Evolutionary conservation across 345 rosid genomes (phyloP).

Genomic region (Toxicodendron radicans): DNA sequence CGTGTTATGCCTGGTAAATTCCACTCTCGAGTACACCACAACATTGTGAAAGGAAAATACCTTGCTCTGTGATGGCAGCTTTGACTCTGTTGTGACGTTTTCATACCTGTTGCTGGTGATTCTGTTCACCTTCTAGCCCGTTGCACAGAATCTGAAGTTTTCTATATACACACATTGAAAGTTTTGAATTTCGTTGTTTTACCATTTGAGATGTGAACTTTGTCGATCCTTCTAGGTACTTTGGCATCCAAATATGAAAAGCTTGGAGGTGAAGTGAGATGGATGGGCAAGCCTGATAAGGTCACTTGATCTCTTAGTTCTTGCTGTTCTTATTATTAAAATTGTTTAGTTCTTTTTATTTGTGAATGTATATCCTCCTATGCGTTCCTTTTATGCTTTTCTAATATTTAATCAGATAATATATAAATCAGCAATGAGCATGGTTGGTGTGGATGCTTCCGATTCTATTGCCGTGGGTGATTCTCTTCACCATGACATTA

Average conservation of each 20-base stretch:
- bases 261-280: conserved; percentile 88
- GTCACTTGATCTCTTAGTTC: conserved; percentile 30
- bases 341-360: not conserved
- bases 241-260: conserved; percentile 85
- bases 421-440: conserved; percentile 71
- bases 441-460: conserved; percentile 55
- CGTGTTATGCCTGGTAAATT: conserved; percentile 84
- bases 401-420: conserved; percentile 54
- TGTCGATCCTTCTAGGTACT: conserved; percentile 44
- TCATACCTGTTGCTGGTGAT: too few relatives aligned
- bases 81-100: not conserved
- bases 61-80: conserved; percentile 1
- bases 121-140: not conserved
- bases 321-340: not conserved
- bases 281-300: conserved; percentile 98
- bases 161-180: not conserved
- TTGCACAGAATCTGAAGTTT: not conserved
- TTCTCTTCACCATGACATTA: conserved; percentile 90
- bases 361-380: not conserved
- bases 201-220: not conserved
- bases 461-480: conserved; percentile 83
- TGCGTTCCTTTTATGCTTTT: not conserved
- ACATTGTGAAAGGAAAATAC: not conserved
- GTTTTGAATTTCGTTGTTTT: not conserved
- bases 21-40: not conserved